Base-by-base conservation (phyloP, 176 grass and related monocot genomes). In the Oryza australiensis region DNA sequence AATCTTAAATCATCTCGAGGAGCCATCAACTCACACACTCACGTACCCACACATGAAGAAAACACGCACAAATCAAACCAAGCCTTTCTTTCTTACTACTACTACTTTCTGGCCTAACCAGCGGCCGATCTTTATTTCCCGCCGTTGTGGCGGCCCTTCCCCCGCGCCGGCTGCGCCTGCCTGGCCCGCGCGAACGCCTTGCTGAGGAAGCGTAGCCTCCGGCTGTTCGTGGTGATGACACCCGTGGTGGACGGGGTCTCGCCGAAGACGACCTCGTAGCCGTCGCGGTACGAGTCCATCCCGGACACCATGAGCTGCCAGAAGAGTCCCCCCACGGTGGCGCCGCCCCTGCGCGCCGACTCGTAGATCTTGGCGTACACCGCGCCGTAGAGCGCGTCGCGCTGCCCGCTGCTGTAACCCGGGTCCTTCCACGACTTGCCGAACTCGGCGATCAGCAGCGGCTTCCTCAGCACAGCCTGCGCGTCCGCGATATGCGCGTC, bases 201-300 rank as follows among this genome's bases (percentile, higher is more conserved):
- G 51, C 43, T 55, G 46, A 96, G 87, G 60, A 79, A 71, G 64
- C 71, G 83, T 43, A 99, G 83, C 79, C 81, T 79, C 28, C 78
- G 64, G 77, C 91, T 92, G 75, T 99, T 83, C 8, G 60, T 29
- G 11, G 83, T 53, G 65, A 99, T 99, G 62, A 96, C 62, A n/a
- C 81, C 83, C 3, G 89, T 73, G 22, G 91, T 99, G 26, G 93
- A 92, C 22, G 91, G 87, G 41, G 65, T 73, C 77, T 90, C 80
- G 0, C 65, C 87, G 5, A 99, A 70, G 20, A 99, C 64, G 18
- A 99, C 84, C 86, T 99, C 91, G 32, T 99, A 99, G 18, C 97
- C 93, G 75, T 99, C 97, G 1, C 83, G 82, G 45, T 90, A 94
- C 8, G 91, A 92, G 24, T 99, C 93, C 97, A 99, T 99, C 49